A percentile compares a stretch with the other conserved stretches of the same genome.
phyloP scores from a whole-genome alignment of 2,329 filamentous ascomycete species.

The Trichoderma endophyticum region DNA sequence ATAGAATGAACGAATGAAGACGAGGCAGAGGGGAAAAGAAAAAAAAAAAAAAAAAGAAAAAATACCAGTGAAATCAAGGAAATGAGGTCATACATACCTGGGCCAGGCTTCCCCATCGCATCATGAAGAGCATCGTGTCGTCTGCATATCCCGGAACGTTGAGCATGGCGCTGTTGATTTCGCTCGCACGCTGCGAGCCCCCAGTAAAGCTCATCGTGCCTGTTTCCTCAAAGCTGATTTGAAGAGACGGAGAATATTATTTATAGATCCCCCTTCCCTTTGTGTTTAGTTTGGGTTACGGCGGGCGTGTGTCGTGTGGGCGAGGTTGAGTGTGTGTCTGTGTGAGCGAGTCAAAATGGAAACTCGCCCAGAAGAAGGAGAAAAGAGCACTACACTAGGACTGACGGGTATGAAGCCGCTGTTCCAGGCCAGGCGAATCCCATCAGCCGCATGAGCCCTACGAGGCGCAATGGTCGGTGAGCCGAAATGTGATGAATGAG shows the following conservation, averaged over 20 bases:
- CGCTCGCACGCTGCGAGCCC: conserved; percentile 27
- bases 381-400: background rate
- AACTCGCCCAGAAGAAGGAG: background rate
- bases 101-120: conserved; percentile 26
- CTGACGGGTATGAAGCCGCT: background rate
- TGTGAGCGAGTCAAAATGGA: background rate
- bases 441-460: background rate
- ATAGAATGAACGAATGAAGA: background rate
- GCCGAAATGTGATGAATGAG: background rate
- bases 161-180: conserved; percentile 29
- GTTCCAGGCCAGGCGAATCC: background rate
- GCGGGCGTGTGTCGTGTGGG: background rate
- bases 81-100: conserved; percentile 24
- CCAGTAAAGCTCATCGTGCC: background rate
- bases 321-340: background rate
- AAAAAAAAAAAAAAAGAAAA: background rate
- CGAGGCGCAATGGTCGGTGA: background rate
- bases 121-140: conserved; percentile 31
- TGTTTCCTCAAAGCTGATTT: background rate
- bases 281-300: background rate
- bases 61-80: background rate
- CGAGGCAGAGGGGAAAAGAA: background rate
- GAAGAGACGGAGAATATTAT: background rate
- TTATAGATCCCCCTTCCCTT: background rate
- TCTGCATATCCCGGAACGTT: conserved; percentile 29